Base-by-base conservation (phyloP, 2,329 filamentous ascomycete species). In the Sarocladium kiliense region DNA sequence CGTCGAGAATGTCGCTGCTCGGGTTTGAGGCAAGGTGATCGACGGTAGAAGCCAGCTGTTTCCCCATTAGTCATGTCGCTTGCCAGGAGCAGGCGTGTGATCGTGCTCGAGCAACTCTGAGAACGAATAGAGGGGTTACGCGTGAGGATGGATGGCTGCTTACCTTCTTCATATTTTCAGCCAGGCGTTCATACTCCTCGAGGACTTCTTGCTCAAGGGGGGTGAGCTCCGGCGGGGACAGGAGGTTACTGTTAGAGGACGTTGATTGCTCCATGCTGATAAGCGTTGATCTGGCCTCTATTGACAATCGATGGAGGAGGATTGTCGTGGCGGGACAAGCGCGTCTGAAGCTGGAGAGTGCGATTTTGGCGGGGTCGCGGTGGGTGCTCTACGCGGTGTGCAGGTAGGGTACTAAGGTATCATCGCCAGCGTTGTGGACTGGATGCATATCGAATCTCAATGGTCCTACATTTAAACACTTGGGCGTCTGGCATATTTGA, bases 191-290 rank as follows among this genome's bases (percentile, higher is more conserved):
- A 67, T 99, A 99, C 71, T 99, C 94, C 59, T 97, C 91, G 1
- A 99, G 78, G 1, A 99, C 88, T 68, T 97, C 91, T 70, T 96
- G 92, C 74, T 99, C 92, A 7, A 96, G 81, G 3, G 91, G 87
- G 1, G 86, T 81, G 58, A 96, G 77, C 64, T 86, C 83, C 21
- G 79, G 77, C 30, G 74, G 72, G 2, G 74, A 70, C 39, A 74
- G 66, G 9, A 74, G 62, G 27, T 61, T 61, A 3, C 56, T 55
- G 30, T 53, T 53, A 5, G 27, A 34, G 36, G 62, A 53, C 16
- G 54, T 47, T 56, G 12, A 55, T 51, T 54, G 42, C 16, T 45
- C 42, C 50, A 53, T 57, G 26, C 18, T 36, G 5, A 49, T 32
- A 57, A 41, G 45, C 34, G 51, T 54, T 58, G 6, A 18, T 23